These are phyloP conservation scores for Backusella westeae DNA, from an alignment of 192 early-diverging fungal species.

Conservation along the genomic window DNA sequence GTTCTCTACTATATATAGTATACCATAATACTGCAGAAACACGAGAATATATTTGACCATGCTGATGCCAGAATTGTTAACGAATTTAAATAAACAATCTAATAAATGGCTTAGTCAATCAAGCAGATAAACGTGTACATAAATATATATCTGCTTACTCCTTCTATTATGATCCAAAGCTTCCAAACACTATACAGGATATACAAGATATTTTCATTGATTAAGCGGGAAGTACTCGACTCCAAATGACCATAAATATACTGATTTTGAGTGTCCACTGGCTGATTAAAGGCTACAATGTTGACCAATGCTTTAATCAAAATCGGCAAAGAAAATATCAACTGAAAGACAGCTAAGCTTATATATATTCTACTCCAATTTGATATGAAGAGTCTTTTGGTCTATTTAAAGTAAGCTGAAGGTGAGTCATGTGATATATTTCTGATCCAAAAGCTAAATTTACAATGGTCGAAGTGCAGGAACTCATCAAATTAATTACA, in stretches of 20 bases:
- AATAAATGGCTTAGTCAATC: not conserved
- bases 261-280: not conserved
- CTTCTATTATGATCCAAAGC: conserved; percentile 2
- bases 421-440: not conserved
- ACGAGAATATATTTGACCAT: not conserved
- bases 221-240: not conserved
- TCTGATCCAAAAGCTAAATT: not conserved
- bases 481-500: not conserved
- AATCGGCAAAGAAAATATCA: not conserved
- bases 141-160: not conserved
- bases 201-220: not conserved
- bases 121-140: not conserved
- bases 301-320: conserved; percentile 2
- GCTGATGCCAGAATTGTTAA: conserved; percentile 7
- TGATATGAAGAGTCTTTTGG: conserved; percentile 8
- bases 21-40: conserved; percentile 5
- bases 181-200: conserved; percentile 7
- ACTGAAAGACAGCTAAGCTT: not conserved
- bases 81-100: not conserved
- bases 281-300: not conserved
- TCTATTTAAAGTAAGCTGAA: not conserved
- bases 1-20: too few relatives aligned
- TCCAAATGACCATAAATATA: not conserved
- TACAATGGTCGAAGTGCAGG: not conserved
- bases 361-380: conserved; percentile 7